These are phyloP conservation scores for Falciphora oryzae DNA, from an alignment of 2,329 filamentous ascomycete species.

Conservation along the genomic window DNA sequence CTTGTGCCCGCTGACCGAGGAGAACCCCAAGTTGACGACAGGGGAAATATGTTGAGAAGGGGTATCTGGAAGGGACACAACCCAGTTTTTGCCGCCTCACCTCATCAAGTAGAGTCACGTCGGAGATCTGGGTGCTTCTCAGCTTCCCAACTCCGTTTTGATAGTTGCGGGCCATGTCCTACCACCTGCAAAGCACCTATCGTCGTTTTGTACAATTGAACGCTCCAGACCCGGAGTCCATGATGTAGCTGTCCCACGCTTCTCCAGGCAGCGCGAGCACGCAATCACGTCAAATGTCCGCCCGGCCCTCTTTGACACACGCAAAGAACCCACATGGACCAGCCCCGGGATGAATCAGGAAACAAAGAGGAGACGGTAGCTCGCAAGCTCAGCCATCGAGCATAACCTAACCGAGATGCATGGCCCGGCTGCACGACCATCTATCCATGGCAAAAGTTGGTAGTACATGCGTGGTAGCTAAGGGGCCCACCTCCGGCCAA, in stretches of 20 bases:
- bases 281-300: not conserved
- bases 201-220: not conserved
- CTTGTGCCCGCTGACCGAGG: not conserved
- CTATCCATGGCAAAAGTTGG: no score
- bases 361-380: not conserved
- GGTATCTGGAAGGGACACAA: not conserved
- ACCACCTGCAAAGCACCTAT: not conserved
- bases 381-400: not conserved
- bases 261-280: no score
- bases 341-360: not conserved
- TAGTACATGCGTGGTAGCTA: not conserved
- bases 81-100: not conserved
- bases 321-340: not conserved
- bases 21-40: not conserved
- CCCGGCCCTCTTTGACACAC: not conserved
- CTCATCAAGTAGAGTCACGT: not conserved
- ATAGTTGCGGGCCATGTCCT: no score
- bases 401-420: not conserved
- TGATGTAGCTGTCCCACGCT: no score
- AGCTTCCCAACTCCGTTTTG: no score
- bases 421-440: not conserved
- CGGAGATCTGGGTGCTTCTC: not conserved
- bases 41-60: not conserved
- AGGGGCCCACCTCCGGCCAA: constrained; percentile 37
- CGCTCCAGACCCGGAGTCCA: no score